Conservation (phyloP, 2,329 filamentous ascomycete species). For the Diaporthe ampelina region DNA sequence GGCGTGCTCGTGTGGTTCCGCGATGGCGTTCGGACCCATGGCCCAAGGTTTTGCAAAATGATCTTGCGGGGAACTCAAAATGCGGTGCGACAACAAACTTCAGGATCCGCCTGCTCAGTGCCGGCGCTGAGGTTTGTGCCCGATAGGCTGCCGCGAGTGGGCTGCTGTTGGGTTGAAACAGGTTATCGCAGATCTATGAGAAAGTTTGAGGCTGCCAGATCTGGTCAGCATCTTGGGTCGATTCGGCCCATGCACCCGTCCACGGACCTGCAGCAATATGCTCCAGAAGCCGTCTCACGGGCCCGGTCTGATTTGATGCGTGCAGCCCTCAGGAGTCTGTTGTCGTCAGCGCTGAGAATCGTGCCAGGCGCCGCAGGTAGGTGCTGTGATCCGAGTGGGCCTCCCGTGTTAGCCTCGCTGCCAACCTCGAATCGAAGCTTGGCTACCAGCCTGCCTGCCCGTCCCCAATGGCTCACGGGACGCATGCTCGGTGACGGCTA, state of each 20-base stretch:
- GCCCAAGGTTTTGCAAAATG: slow-evolving; percentile 19
- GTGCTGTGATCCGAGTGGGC: slow-evolving; percentile 10
- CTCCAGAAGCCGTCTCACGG: background rate
- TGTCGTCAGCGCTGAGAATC: slow-evolving; percentile 8
- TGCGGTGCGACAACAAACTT: slow-evolving; percentile 21
- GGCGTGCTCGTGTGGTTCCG: background rate
- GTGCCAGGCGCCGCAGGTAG: slow-evolving; percentile 16
- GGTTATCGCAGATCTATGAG: slow-evolving; percentile 26
- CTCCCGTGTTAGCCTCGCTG: background rate
- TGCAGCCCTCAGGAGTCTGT: background rate
- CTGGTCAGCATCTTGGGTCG: slow-evolving; percentile 32
- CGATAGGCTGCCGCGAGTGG: slow-evolving; percentile 20
- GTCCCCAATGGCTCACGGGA: background rate
- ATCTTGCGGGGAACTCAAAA: slow-evolving; percentile 23
- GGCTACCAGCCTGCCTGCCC: background rate
- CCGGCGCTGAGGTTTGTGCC: slow-evolving; percentile 13
- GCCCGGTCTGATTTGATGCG: background rate
- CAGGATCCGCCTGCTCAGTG: slow-evolving; percentile 21
- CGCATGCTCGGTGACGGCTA: background rate
- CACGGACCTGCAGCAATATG: slow-evolving; percentile 14
- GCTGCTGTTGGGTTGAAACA: slow-evolving; percentile 16
- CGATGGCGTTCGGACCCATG: slow-evolving; percentile 20
- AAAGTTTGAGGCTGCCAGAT: slow-evolving; percentile 25
- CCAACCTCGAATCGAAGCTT: slow-evolving; percentile 10
- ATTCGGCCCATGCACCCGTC: background rate